Conservation (phyloP, 306 rosid species). For the Ammopiptanthus mongolicus region DNA sequence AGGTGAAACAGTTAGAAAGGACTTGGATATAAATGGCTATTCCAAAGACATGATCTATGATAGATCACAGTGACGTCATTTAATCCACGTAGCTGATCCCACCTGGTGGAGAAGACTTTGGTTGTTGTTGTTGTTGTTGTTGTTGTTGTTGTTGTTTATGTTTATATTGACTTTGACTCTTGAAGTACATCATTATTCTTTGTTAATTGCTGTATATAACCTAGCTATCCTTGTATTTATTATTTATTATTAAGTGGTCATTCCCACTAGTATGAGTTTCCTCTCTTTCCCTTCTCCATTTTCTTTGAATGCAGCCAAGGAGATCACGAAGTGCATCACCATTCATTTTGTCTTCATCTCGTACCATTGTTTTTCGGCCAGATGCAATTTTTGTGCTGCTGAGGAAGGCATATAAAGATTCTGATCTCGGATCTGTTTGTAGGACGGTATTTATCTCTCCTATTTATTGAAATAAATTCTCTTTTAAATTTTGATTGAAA, state of each 20-base stretch:
- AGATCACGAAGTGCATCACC: conserved; percentile 65
- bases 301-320: conserved; percentile 62
- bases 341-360: conserved; percentile 50
- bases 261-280: background rate
- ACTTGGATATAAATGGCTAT: too few relatives aligned
- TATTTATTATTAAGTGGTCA: background rate
- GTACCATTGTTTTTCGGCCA: conserved; percentile 66
- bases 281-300: background rate
- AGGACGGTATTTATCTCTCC: conserved; percentile 56
- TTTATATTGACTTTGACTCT: background rate
- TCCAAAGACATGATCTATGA: too few relatives aligned
- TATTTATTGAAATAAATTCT: background rate
- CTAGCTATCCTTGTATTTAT: background rate
- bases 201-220: background rate
- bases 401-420: conserved; percentile 85
- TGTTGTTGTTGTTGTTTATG: too few relatives aligned
- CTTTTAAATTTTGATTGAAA: conserved; percentile 4
- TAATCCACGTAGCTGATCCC: too few relatives aligned
- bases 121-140: too few relatives aligned
- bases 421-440: conserved; percentile 74
- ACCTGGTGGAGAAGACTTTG: too few relatives aligned
- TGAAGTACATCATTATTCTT: background rate
- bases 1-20: too few relatives aligned
- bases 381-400: conserved; percentile 73
- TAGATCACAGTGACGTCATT: too few relatives aligned